Conservation (phyloP, 2,329 filamentous ascomycete genomes). For the Penicillium sp. region DNA sequence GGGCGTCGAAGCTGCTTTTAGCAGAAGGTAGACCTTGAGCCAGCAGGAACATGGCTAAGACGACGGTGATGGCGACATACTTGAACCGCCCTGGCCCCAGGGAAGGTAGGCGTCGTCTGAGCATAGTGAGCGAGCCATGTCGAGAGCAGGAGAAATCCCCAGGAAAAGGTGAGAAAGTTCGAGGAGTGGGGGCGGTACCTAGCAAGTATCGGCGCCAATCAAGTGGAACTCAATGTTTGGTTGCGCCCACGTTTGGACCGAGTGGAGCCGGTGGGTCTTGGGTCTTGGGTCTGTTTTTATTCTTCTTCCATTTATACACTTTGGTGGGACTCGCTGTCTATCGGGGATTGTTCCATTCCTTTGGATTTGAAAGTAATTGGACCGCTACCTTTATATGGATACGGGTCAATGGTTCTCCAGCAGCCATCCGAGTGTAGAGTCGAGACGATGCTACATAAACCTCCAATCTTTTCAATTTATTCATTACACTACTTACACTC, state of each 20-base stretch:
- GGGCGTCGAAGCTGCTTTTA: slow-evolving; percentile 4
- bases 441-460: too few species aligned
- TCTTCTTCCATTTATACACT: too few species aligned
- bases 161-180: background rate
- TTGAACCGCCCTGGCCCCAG: slow-evolving; percentile 7
- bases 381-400: too few species aligned
- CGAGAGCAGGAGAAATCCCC: background rate
- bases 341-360: too few species aligned
- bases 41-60: slow-evolving; percentile 8
- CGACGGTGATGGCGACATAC: slow-evolving; percentile 3
- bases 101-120: slow-evolving; percentile 2
- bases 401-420: too few species aligned
- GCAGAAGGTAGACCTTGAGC: slow-evolving; percentile 10
- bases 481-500: background rate
- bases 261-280: too few species aligned
- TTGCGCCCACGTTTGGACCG: background rate
- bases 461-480: background rate
- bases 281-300: too few species aligned
- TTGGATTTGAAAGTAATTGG: too few species aligned
- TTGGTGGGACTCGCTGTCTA: too few species aligned
- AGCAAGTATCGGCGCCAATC: background rate
- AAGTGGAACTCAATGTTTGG: background rate
- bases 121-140: slow-evolving; percentile 8
- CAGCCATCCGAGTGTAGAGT: too few species aligned
- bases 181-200: background rate